phyloP scores from a whole-genome alignment of 768 basidiomycete genomes.

The Pulveroboletus sp. region DNA sequence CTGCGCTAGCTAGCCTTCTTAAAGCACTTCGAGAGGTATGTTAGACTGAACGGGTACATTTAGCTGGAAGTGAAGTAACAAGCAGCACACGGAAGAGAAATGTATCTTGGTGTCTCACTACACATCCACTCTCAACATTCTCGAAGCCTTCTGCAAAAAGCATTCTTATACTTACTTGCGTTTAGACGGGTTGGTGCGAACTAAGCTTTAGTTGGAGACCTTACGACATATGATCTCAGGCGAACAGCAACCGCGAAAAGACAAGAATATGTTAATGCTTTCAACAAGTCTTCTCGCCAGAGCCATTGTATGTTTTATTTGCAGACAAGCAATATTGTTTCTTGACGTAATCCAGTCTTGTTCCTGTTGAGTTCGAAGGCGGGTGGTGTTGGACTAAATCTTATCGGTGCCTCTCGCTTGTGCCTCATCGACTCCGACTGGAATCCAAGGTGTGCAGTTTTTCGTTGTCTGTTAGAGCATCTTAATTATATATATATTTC shows the following conservation, averaged over 20 bases:
- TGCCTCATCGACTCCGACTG: conserved; percentile 89
- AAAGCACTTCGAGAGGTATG: conserved; percentile 52
- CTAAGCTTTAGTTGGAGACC: not conserved
- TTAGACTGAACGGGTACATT: not conserved
- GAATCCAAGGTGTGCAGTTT: conserved; percentile 70
- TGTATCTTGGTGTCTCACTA: conserved; percentile 96
- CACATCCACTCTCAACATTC: conserved; percentile 87
- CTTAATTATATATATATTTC: not conserved
- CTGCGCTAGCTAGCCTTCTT: conserved; percentile 62
- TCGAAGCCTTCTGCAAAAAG: conserved; percentile 81
- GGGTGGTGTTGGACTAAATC: conserved; percentile 91
- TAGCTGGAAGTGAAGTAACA: not conserved
- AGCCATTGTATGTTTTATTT: conserved; percentile 52
- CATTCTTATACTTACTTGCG: conserved; percentile 75
- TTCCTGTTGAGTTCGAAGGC: conserved; percentile 95
- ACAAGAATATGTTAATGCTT: conserved; percentile 82
- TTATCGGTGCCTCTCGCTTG: conserved; percentile 85
- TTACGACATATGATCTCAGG: conserved; percentile 33
- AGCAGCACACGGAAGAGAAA: conserved; percentile 82
- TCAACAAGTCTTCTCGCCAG: conserved; percentile 74
- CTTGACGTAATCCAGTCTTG: conserved; percentile 50
- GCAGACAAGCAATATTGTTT: not conserved
- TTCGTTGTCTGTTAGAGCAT: not conserved
- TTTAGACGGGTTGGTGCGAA: conserved; percentile 67
- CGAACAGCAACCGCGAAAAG: conserved; percentile 72